Conservation (phyloP, 1,284 basidiomycete species). For the Thecaphora thlaspeos region DNA sequence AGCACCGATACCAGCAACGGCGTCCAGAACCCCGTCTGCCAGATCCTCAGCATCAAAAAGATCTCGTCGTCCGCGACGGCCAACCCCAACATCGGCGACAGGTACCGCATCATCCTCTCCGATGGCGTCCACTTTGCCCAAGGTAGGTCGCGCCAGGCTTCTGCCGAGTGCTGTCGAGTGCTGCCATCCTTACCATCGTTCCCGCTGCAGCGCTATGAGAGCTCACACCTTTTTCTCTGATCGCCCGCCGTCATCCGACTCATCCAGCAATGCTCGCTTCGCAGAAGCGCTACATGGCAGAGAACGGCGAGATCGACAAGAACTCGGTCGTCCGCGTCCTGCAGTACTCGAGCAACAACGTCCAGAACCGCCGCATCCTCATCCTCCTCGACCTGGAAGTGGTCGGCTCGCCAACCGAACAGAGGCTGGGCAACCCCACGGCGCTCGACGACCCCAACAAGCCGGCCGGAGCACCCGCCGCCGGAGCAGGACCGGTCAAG, state of each 20-base stretch:
- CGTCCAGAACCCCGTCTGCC: slow-evolving; percentile 48
- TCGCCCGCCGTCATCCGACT: not conserved
- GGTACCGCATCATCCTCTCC: slow-evolving; percentile 55
- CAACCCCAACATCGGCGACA: slow-evolving; percentile 42
- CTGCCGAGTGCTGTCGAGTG: not conserved
- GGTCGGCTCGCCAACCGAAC: slow-evolving; percentile 19
- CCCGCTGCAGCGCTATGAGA: not conserved
- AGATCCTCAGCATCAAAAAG: slow-evolving; percentile 56
- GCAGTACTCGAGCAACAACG: slow-evolving; percentile 77
- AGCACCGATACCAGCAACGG: slow-evolving; percentile 31
- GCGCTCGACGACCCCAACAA: slow-evolving; percentile 37
- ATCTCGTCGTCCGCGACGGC: slow-evolving; percentile 38
- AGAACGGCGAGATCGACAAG: slow-evolving; percentile 70
- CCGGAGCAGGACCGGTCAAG: slow-evolving; percentile 15
- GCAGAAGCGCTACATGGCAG: slow-evolving; percentile 77
- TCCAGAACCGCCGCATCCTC: slow-evolving; percentile 76
- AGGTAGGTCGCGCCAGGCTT: slow-evolving; percentile 14
- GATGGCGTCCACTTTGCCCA: slow-evolving; percentile 54
- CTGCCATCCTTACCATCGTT: not conserved
- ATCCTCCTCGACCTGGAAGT: slow-evolving; percentile 76
- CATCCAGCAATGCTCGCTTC: slow-evolving; percentile 82
- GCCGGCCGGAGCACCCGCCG: slow-evolving; percentile 1
- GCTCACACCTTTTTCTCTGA: not conserved
- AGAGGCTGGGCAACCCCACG: slow-evolving; percentile 47
- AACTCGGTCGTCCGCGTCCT: slow-evolving; percentile 73